phyloP scores from a whole-genome alignment of 306 rosid genomes.

The Begonia peltatifolia region DNA sequence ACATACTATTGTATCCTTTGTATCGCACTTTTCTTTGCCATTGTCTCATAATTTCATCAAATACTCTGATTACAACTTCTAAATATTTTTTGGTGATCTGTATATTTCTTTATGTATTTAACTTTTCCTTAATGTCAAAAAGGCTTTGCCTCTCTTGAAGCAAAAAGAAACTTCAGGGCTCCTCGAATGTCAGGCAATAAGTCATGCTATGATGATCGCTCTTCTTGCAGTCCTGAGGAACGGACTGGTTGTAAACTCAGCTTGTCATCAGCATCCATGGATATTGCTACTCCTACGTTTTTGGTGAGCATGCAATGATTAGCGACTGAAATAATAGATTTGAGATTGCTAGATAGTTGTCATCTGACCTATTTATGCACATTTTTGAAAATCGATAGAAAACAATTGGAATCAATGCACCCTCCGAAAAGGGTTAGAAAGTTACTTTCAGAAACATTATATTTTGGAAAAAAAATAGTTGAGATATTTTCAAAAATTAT shows the following conservation, averaged over 20 bases:
- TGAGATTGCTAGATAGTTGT: too few species aligned
- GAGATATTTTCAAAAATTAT: too few species aligned
- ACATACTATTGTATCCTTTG: conserved; percentile 88
- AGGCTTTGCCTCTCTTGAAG: conserved; percentile 97
- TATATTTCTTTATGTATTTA: background rate
- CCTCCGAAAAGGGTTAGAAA: too few species aligned
- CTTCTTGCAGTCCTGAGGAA: conserved; percentile 29
- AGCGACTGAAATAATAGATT: too few species aligned
- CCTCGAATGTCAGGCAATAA: conserved; percentile 60
- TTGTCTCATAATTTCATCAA: conserved; percentile 2
- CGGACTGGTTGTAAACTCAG: conserved; percentile 15
- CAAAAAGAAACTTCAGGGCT: conserved; percentile 70
- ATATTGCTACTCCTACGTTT: background rate
- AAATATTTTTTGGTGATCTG: too few species aligned
- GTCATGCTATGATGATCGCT: conserved; percentile 21
- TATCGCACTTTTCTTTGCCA: conserved; percentile 1
- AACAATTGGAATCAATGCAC: too few species aligned
- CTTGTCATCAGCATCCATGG: conserved; percentile 17
- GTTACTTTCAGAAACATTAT: too few species aligned
- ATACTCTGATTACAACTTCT: too few species aligned
- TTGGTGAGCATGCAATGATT: too few species aligned
- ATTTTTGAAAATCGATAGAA: too few species aligned
- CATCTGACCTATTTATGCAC: too few species aligned
- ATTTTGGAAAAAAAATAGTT: too few species aligned
- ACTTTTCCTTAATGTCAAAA: conserved; percentile 35